These are phyloP conservation scores for Venturia nashicola DNA, from an alignment of 2,329 filamentous ascomycete genomes.

Conservation along the genomic window DNA sequence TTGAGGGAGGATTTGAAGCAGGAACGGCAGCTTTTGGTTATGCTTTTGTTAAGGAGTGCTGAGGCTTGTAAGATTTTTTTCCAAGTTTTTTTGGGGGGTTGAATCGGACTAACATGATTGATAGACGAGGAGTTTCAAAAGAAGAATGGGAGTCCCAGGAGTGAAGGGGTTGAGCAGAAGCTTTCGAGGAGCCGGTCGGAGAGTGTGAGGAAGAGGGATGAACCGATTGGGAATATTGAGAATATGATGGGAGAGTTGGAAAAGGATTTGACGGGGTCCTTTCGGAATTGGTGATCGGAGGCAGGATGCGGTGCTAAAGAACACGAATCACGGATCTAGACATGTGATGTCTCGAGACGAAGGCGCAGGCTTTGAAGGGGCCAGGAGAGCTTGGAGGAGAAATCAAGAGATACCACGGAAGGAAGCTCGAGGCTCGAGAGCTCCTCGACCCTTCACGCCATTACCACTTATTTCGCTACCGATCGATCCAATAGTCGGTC, in stretches of 20 bases:
- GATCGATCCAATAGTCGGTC: too few species aligned
- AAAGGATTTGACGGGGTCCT: background rate
- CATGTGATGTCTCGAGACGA: too few species aligned
- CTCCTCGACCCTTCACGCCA: too few species aligned
- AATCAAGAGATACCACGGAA: too few species aligned
- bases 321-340: too few species aligned
- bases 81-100: too few species aligned
- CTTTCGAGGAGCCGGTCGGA: background rate
- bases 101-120: background rate
- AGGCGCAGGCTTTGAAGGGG: too few species aligned
- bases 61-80: background rate
- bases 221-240: background rate
- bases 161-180: background rate
- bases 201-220: background rate
- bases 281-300: background rate
- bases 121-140: background rate
- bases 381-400: too few species aligned
- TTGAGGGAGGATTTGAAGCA: background rate
- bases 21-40: background rate
- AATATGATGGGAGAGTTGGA: background rate
- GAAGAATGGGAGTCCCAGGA: background rate
- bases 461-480: too few species aligned
- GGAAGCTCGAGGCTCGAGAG: too few species aligned
- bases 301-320: too few species aligned
- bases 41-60: background rate